phyloP scores from a whole-genome alignment of 345 rosid species.

The Geranium rotundifolium region DNA sequence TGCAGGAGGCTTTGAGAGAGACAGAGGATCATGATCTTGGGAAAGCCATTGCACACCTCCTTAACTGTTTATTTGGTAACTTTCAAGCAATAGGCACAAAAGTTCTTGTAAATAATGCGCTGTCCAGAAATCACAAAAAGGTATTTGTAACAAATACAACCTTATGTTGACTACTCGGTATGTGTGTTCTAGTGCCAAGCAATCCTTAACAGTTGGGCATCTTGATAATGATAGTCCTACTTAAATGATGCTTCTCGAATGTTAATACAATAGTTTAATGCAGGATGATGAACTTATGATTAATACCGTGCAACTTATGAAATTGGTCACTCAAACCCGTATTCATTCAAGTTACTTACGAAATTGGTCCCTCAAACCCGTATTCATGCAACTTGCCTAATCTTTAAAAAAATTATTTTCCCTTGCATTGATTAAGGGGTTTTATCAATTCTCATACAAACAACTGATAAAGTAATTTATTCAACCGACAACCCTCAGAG shows the following conservation, averaged over 20 bases:
- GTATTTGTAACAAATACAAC: slow-evolving; percentile 20
- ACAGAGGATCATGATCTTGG: slow-evolving; percentile 77
- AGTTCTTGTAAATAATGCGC: slow-evolving; percentile 25
- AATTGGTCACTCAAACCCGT: too few relatives aligned
- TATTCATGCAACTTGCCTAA: too few relatives aligned
- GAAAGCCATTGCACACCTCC: slow-evolving; percentile 62
- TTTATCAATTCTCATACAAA: background rate
- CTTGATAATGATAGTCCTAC: too few relatives aligned
- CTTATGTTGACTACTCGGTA: background rate
- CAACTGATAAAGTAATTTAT: background rate
- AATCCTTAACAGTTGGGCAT: background rate
- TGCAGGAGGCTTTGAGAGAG: slow-evolving; percentile 67
- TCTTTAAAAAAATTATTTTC: too few relatives aligned
- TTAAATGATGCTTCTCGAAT: too few relatives aligned
- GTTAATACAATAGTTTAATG: too few relatives aligned
- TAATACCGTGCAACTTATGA: too few relatives aligned
- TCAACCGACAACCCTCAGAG: background rate
- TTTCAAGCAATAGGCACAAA: slow-evolving; percentile 24
- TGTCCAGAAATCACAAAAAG: slow-evolving; percentile 53
- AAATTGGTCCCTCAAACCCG: too few relatives aligned
- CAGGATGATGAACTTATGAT: too few relatives aligned
- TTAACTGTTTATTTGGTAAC: slow-evolving; percentile 81
- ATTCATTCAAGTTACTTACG: too few relatives aligned
- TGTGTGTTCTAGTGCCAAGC: background rate
- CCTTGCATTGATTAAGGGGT: background rate